Evolutionary conservation across 805 yeast genomes (phyloP).

Genomic region (Candida pini): DNA sequence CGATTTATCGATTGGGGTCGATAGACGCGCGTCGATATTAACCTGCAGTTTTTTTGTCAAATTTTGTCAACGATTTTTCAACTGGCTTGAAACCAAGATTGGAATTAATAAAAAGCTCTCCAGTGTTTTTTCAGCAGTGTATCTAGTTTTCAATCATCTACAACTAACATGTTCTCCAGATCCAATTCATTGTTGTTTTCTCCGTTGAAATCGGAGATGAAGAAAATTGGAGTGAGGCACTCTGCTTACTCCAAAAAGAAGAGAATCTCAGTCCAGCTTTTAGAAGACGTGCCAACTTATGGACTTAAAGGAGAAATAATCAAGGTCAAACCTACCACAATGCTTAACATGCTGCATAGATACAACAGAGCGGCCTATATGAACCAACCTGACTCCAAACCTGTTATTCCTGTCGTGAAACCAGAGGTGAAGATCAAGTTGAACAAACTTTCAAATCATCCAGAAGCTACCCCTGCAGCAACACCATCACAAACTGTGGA

Average conservation of each 20-base stretch:
- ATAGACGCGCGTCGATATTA: too few relatives aligned
- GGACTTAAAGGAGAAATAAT: slow-evolving; percentile 72
- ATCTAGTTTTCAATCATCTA: neutral
- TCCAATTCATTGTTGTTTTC: slow-evolving; percentile 7
- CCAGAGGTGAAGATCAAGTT: slow-evolving; percentile 8
- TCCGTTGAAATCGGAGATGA: slow-evolving; percentile 11
- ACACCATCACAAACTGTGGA: slow-evolving; percentile 1
- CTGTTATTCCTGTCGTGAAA: slow-evolving; percentile 29
- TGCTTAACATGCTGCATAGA: slow-evolving; percentile 74
- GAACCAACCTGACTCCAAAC: slow-evolving; percentile 25
- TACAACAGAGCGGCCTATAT: slow-evolving; percentile 72
- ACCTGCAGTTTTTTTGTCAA: too few relatives aligned
- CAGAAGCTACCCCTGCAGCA: slow-evolving; percentile 5
- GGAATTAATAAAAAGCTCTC: too few relatives aligned
- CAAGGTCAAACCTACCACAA: slow-evolving; percentile 69
- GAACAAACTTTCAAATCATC: slow-evolving; percentile 2
- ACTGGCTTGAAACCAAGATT: too few relatives aligned
- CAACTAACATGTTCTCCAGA: slow-evolving; percentile 17
- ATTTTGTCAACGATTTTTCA: too few relatives aligned
- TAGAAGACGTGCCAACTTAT: slow-evolving; percentile 56
- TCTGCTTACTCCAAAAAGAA: slow-evolving; percentile 46
- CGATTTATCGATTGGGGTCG: too few relatives aligned
- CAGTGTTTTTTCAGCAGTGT: neutral
- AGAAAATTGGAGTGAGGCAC: slow-evolving; percentile 31
- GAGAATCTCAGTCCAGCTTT: slow-evolving; percentile 68